These are phyloP conservation scores for Penicillium alfredii DNA, from an alignment of 495 filamentous ascomycete species.

Conservation along the genomic window DNA sequence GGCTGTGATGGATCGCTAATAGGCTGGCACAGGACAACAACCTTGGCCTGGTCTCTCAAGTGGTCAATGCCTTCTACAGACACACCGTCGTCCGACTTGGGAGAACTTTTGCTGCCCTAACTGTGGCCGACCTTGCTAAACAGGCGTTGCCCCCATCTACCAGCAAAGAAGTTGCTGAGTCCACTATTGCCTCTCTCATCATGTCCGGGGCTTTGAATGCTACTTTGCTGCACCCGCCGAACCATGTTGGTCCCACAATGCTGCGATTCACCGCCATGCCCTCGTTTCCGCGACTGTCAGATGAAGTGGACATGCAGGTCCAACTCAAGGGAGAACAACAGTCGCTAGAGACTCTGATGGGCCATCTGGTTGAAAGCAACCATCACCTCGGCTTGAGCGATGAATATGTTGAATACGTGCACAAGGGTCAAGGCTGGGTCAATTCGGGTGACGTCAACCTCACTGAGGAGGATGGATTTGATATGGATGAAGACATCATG, in stretches of 20 bases:
- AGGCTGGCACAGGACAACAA: constrained; percentile 50
- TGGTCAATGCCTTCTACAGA: constrained; percentile 41
- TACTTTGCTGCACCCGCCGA: constrained; percentile 42
- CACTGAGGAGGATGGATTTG: constrained; percentile 28
- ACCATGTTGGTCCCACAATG: constrained; percentile 37
- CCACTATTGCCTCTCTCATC: constrained; percentile 49
- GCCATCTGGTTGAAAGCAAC: constrained; percentile 44
- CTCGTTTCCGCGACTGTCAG: constrained; percentile 15
- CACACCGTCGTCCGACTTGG: constrained; percentile 40
- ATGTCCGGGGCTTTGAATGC: constrained; percentile 50
- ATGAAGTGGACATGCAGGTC: constrained; percentile 41
- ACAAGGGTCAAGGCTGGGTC: constrained; percentile 23
- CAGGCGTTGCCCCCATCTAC: constrained; percentile 36
- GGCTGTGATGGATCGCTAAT: too few species aligned
- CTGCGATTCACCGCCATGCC: constrained; percentile 27
- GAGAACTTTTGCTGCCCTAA: constrained; percentile 43
- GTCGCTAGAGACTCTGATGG: constrained; percentile 33
- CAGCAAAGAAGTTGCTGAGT: constrained; percentile 39
- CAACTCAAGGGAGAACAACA: constrained; percentile 29
- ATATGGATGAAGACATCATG: constrained; percentile 68
- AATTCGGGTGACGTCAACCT: constrained; percentile 2
- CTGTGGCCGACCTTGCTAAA: constrained; percentile 35
- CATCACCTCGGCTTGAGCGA: constrained; percentile 51
- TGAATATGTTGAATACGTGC: constrained; percentile 43
- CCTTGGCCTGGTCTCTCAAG: constrained; percentile 47